Evolutionary conservation across 2,329 filamentous ascomycete genomes (phyloP).

Genomic region (Aureobasidium uvarum): DNA sequence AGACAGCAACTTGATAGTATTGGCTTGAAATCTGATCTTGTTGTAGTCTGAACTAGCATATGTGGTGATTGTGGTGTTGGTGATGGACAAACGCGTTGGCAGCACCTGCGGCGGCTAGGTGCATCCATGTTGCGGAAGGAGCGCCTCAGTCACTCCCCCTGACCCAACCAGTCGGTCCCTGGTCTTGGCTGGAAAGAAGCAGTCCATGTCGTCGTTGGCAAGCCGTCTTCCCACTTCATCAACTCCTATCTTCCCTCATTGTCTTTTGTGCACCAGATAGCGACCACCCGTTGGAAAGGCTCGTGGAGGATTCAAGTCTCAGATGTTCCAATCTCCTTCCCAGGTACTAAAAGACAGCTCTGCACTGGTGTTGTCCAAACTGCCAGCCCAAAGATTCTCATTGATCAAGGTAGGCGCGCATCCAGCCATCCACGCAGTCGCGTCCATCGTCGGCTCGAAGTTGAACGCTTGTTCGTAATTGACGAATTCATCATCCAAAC

Average conservation of each 20-base stretch:
- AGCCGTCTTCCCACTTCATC: not conserved
- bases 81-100: not conserved
- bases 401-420: conserved; percentile 22
- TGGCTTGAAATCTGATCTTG: not conserved
- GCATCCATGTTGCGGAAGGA: conserved; percentile 16
- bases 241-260: not conserved
- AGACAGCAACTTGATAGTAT: not conserved
- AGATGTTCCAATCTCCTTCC: conserved; percentile 21
- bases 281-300: not conserved
- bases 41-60: not conserved
- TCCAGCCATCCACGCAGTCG: conserved; percentile 20
- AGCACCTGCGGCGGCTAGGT: conserved; percentile 12
- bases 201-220: not conserved
- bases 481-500: conserved; percentile 2
- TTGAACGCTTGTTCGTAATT: conserved; percentile 9
- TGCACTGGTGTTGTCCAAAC: conserved; percentile 22
- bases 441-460: conserved; percentile 24
- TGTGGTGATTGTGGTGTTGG: not conserved
- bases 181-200: not conserved
- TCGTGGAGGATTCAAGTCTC: not conserved
- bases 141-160: not conserved
- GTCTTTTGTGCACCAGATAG: not conserved
- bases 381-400: conserved; percentile 24
- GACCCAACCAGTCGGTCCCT: not conserved
- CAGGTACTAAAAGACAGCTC: conserved; percentile 24